phyloP scores from a whole-genome alignment of 2,329 filamentous ascomycete genomes.

The Claviceps arundinis region DNA sequence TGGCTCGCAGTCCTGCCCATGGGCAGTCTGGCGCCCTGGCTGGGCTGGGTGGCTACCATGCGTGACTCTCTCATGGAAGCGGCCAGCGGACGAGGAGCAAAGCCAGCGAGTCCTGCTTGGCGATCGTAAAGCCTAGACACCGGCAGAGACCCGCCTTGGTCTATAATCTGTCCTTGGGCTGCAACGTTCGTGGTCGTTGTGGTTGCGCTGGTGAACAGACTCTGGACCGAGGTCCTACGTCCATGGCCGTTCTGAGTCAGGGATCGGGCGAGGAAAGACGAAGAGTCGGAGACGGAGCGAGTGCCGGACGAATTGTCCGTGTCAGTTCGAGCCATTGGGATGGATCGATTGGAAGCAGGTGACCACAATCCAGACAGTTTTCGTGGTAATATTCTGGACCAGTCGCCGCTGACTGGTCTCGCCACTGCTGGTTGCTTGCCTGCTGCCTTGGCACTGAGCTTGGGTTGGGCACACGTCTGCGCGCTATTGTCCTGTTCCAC shows the following conservation, averaged over 20 bases:
- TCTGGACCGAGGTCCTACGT: slow-evolving; percentile 10
- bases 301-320: slow-evolving; percentile 4
- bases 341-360: slow-evolving; percentile 1
- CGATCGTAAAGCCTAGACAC: slow-evolving; percentile 12
- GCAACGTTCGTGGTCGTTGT: slow-evolving; percentile 28
- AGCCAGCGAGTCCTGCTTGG: slow-evolving; percentile 12
- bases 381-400: slow-evolving; percentile 6
- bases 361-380: slow-evolving; percentile 1
- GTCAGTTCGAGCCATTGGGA: slow-evolving; percentile 1
- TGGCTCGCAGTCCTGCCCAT: slow-evolving; percentile 49
- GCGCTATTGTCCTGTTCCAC: not conserved
- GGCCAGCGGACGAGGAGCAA: slow-evolving; percentile 11
- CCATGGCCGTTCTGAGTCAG: slow-evolving; percentile 19
- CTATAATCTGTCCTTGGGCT: slow-evolving; percentile 30
- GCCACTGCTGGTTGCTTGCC: slow-evolving; percentile 31
- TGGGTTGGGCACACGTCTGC: not conserved
- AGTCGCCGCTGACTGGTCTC: slow-evolving; percentile 8
- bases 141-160: slow-evolving; percentile 22
- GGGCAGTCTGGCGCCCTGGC: slow-evolving; percentile 29
- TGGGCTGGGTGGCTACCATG: slow-evolving; percentile 38
- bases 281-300: slow-evolving; percentile 3
- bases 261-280: slow-evolving; percentile 19
- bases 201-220: slow-evolving; percentile 22
- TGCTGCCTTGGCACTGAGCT: slow-evolving; percentile 30
- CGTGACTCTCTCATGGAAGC: slow-evolving; percentile 21